Evolutionary conservation across 169 alveolate species (phyloP), one percentile per base, ranked within the genome.

Genomic region (Eimeria praecox): DNA sequence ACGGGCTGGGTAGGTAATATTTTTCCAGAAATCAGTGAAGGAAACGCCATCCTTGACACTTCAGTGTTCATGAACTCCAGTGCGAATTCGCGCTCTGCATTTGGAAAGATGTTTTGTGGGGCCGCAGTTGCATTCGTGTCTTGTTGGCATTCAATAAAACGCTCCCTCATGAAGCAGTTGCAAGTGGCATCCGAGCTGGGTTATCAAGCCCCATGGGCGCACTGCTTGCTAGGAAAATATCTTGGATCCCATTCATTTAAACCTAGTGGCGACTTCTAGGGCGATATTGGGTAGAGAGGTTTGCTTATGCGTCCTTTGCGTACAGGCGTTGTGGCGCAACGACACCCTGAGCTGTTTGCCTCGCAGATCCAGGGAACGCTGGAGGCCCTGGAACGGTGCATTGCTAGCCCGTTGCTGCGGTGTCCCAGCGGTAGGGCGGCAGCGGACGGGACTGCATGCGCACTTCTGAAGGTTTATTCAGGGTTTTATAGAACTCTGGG

Each of bases 371-470:
- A 52, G 86, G 78, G 75, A 20, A 49, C 96, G 27, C 46, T 42
- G 12, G 96, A 80, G 52, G 73, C 96, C 30, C 75, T 93, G 46
- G 80, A 87, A 46, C 73, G 88, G 46, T 87, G 93, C 46, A 69
- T 93, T 12, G 69, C 80, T 30, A 80, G 59, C 20, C 96, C 93
- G 27, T 54, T 66, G 86, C 88, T 93, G 83, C 96, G 62, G 80
- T 46, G 87, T 6, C 78, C 40, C 40, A 75, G 52, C 22, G 92
- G 93, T 30, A 66, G 96, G 59, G 90, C 92, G 46, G 96, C 93
- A 12, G 93, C 92, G 12, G 96, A 93, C 44, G 86, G 96, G 75
- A 85, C 96, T 33, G 96, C 96, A 1, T 93, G 94, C 77, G 92
- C 96, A 22, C 78, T 93, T 18, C 90, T 93, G 46, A 93, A 93